Evolutionary conservation across 2,329 filamentous ascomycete species (phyloP), one percentile per base, ranked within the genome.

Genomic region (Alternaria hordeiaustralica): DNA sequence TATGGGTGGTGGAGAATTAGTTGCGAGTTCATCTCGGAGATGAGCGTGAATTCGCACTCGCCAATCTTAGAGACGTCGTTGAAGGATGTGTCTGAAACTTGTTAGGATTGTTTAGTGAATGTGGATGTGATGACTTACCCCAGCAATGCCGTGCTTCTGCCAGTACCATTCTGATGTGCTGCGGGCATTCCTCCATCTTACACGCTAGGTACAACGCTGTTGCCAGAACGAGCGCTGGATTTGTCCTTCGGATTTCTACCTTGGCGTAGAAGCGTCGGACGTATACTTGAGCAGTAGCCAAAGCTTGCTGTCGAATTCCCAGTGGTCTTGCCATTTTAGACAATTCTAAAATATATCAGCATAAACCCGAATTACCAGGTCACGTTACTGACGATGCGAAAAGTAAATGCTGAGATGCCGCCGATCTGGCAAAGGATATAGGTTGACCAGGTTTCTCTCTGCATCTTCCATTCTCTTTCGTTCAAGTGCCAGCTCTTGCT

Each of bases 161-260:
- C 11, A 96, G 90, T 62, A 99, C 90, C 67, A 97, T 87, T 28
- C 96, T 89, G 74, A 99, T 98, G 79, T 99, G 96, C 79, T 98
- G 95, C 3, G 96, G 96, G 55, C 90, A 94, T 80, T 99, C 96
- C 80, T 99, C 96, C 89, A 97, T 97, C 82, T 99, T 99, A 83
- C 94, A 97, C 20, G 96, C 94, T 36, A 99, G 85, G 79, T 99
- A 99, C 64, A 98, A 87, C 6, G 95, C 92, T 2, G 96, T 98
- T n/a, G 94, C 91, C 68, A 97, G 87, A 62, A 98, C 89, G 36
- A 98, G 89, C 77, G 97, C 97, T 5, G 95, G 94, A 73, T 98
- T 99, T 51, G 94, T 97, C 67, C 91, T 89, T 61, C 95, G 91
- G 68, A 98, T 94, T 75, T 97, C 94, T 72, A 97, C 92, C 72